Evolutionary conservation across 2,329 filamentous ascomycete species (phyloP).

Genomic region (Trichophyton equinum): DNA sequence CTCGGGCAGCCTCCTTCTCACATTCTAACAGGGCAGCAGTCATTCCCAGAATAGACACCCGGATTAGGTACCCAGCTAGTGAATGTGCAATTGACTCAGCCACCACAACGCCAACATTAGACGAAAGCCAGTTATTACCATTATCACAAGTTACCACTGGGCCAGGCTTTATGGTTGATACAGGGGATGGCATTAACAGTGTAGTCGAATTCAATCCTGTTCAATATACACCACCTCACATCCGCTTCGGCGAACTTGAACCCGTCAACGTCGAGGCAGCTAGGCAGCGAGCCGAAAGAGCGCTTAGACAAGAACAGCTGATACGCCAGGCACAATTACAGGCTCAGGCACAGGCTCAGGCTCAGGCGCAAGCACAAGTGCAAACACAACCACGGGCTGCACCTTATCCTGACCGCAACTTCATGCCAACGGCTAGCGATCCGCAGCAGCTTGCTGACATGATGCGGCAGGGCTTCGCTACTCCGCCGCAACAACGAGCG

Average conservation of each 20-base stretch:
- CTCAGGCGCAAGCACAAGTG: too few species aligned
- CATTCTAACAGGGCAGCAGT: not conserved
- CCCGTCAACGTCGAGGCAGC: slow-evolving; percentile 17
- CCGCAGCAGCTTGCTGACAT: slow-evolving; percentile 6
- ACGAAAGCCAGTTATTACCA: slow-evolving; percentile 11
- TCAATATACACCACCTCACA: slow-evolving; percentile 11
- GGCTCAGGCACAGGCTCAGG: too few species aligned
- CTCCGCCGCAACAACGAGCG: not conserved
- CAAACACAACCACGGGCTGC: not conserved
- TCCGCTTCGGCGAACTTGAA: slow-evolving; percentile 18
- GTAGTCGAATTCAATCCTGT: slow-evolving; percentile 12
- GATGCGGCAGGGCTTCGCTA: not conserved
- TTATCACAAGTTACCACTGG: slow-evolving; percentile 18
- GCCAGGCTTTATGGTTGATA: slow-evolving; percentile 18
- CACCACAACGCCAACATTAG: slow-evolving; percentile 9
- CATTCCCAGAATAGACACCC: slow-evolving; percentile 5
- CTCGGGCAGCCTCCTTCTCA: slow-evolving; percentile 5
- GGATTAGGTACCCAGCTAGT: slow-evolving; percentile 3
- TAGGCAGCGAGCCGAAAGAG: slow-evolving; percentile 10
- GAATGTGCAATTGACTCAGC: slow-evolving; percentile 9
- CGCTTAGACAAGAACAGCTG: slow-evolving; percentile 7
- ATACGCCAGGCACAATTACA: not conserved
- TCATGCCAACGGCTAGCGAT: slow-evolving; percentile 17
- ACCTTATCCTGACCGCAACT: slow-evolving; percentile 17
- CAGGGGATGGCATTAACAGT: slow-evolving; percentile 12